Conservation (phyloP, 23 red algal genomes). For the Pyropia yezoensis region DNA sequence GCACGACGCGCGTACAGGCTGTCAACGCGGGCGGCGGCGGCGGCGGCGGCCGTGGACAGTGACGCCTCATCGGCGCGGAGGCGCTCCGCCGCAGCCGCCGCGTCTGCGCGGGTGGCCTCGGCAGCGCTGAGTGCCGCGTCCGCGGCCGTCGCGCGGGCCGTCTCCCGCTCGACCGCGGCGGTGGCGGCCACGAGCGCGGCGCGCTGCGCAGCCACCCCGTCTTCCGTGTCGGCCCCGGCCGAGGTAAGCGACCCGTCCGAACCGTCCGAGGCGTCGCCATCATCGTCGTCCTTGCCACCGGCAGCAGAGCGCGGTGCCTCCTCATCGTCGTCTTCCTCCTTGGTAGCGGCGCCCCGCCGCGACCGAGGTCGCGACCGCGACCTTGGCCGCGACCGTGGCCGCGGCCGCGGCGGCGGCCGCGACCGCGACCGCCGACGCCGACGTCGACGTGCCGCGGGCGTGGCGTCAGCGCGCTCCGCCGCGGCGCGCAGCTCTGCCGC, state of each 20-base stretch:
- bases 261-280: conserved; percentile 19
- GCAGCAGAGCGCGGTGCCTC: conserved; percentile 16
- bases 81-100: conserved; percentile 16
- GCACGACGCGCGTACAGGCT: conserved; percentile 37
- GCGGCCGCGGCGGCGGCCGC: too few relatives aligned
- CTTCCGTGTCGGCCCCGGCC: too few relatives aligned
- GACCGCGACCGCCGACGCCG: too few relatives aligned
- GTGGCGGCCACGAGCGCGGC: too few relatives aligned
- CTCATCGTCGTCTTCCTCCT: conserved; percentile 9
- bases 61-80: conserved; percentile 49
- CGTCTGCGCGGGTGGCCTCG: neutral
- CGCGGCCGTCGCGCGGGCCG: too few relatives aligned
- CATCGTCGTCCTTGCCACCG: conserved; percentile 2
- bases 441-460: too few relatives aligned
- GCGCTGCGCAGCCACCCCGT: too few relatives aligned
- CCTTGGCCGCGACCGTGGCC: too few relatives aligned
- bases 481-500: conserved; percentile 13
- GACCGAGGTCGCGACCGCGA: too few relatives aligned
- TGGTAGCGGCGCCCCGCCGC: too few relatives aligned
- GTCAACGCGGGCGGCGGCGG: conserved; percentile 47
- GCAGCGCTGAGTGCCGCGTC: neutral
- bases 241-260: neutral
- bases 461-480: too few relatives aligned
- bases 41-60: conserved; percentile 22
- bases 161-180: too few relatives aligned